Conservation (phyloP, 306 rosid species). For the Sesbania bispinosa region DNA sequence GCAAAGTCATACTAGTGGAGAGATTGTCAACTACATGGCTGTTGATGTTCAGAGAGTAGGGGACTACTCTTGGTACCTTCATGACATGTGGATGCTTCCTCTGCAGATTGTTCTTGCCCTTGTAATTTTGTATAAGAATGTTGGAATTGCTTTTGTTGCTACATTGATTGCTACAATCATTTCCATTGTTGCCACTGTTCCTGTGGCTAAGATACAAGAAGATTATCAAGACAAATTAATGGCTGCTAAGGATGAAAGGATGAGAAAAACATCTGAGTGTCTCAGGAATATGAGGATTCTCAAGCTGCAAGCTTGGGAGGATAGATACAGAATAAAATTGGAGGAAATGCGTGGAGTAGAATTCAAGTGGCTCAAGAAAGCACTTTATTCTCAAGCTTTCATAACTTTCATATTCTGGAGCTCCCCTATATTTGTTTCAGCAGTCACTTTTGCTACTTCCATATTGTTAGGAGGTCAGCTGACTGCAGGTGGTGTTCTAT, state of each 20-base stretch:
- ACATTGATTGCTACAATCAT: slow-evolving; percentile 76
- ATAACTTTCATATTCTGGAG: slow-evolving; percentile 91
- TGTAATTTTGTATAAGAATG: slow-evolving; percentile 75
- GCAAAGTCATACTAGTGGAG: slow-evolving; percentile 88
- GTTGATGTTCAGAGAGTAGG: slow-evolving; percentile 88
- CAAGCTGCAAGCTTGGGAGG: slow-evolving; percentile 93
- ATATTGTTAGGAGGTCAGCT: slow-evolving; percentile 72
- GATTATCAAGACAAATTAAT: slow-evolving; percentile 76
- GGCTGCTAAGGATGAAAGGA: slow-evolving; percentile 90
- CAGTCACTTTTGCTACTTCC: slow-evolving; percentile 72
- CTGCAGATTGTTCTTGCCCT: slow-evolving; percentile 81
- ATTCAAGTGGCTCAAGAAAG: slow-evolving; percentile 76
- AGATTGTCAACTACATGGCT: slow-evolving; percentile 90
- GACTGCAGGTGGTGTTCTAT: slow-evolving; percentile 88
- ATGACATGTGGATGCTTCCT: slow-evolving; percentile 93
- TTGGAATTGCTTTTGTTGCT: slow-evolving; percentile 78
- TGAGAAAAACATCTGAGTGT: slow-evolving; percentile 86
- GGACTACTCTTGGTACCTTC: slow-evolving; percentile 90
- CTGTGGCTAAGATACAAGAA: slow-evolving; percentile 77
- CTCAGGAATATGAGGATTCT: slow-evolving; percentile 86
- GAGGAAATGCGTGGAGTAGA: slow-evolving; percentile 88
- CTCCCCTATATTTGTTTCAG: slow-evolving; percentile 91
- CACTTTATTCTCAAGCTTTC: slow-evolving; percentile 84
- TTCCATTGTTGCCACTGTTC: slow-evolving; percentile 75
- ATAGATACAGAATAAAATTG: slow-evolving; percentile 50